Conservation (phyloP, 2,329 filamentous ascomycete genomes). For the Fusarium kyushuense region DNA sequence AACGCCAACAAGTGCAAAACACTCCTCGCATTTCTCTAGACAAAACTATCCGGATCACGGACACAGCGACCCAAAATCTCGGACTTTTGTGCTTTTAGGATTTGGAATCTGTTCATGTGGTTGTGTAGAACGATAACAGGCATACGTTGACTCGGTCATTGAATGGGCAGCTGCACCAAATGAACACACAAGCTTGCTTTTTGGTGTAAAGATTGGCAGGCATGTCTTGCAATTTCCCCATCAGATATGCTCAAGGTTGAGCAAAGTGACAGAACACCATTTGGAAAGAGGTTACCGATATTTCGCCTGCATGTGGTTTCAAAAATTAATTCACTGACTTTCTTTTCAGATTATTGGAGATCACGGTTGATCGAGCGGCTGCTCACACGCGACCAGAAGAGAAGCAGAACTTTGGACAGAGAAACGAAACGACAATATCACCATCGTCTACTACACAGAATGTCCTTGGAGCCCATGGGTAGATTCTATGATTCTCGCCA, state of each 20-base stretch:
- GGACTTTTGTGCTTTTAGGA: slow-evolving; percentile 13
- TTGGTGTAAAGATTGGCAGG: neutral
- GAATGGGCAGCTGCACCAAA: slow-evolving; percentile 4
- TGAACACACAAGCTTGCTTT: slow-evolving; percentile 16
- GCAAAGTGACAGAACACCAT: neutral
- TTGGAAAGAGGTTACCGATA: neutral
- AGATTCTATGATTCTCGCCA: neutral
- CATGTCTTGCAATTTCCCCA: neutral
- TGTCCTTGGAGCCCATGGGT: no score
- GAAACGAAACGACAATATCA: no score
- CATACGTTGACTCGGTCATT: slow-evolving; percentile 8
- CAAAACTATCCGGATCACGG: slow-evolving; percentile 6
- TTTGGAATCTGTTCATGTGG: slow-evolving; percentile 3
- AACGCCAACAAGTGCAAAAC: neutral
- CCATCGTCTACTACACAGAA: no score
- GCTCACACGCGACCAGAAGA: no score
- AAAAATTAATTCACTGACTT: no score
- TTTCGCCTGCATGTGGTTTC: neutral
- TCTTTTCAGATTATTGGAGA: no score
- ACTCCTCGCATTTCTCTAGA: neutral
- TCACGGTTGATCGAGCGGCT: no score
- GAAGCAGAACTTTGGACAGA: no score
- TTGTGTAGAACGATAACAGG: slow-evolving; percentile 22
- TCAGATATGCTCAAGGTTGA: slow-evolving; percentile 1
- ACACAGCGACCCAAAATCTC: slow-evolving; percentile 19